Conservation (phyloP, 768 basidiomycete species). For the Tylopilus balloui region DNA sequence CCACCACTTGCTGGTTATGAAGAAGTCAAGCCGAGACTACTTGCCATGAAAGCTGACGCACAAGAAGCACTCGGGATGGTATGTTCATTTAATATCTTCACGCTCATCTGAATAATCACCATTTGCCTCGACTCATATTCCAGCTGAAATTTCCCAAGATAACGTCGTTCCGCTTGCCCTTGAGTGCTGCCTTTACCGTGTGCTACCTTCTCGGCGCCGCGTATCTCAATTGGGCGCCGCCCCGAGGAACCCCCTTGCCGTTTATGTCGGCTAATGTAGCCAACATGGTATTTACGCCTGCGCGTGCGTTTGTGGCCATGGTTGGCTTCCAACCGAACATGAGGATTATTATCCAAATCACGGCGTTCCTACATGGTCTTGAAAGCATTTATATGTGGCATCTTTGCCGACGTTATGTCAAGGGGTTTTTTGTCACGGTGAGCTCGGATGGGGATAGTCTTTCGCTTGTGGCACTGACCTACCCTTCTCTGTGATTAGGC, state of each 20-base stretch:
- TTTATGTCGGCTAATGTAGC: slow-evolving; percentile 11
- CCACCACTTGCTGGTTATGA: slow-evolving; percentile 73
- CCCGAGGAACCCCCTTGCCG: slow-evolving; percentile 16
- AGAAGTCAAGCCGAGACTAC: slow-evolving; percentile 74
- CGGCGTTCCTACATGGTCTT: slow-evolving; percentile 12
- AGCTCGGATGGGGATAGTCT: background rate
- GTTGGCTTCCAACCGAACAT: slow-evolving; percentile 20
- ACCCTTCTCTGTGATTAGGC: slow-evolving; percentile 32
- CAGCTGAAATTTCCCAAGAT: slow-evolving; percentile 65
- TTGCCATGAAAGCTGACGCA: slow-evolving; percentile 77
- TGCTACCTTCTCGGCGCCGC: slow-evolving; percentile 9
- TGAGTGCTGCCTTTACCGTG: slow-evolving; percentile 26
- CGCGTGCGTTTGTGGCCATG: slow-evolving; percentile 6
- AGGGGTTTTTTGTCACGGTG: slow-evolving; percentile 17
- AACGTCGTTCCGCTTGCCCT: slow-evolving; percentile 48
- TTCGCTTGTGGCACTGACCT: background rate
- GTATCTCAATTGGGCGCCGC: slow-evolving; percentile 20
- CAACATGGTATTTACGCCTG: slow-evolving; percentile 21
- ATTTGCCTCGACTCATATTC: background rate
- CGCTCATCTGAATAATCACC: background rate
- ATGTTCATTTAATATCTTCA: slow-evolving; percentile 17
- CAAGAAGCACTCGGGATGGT: slow-evolving; percentile 82
- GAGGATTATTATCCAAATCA: slow-evolving; percentile 4
- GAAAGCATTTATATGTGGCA: slow-evolving; percentile 29
- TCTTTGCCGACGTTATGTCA: slow-evolving; percentile 30